A percentile compares a stretch with the other conserved stretches of the same genome.
Conservation (phyloP, 192 early-diverging fungal species). For the Backusella luteola region DNA sequence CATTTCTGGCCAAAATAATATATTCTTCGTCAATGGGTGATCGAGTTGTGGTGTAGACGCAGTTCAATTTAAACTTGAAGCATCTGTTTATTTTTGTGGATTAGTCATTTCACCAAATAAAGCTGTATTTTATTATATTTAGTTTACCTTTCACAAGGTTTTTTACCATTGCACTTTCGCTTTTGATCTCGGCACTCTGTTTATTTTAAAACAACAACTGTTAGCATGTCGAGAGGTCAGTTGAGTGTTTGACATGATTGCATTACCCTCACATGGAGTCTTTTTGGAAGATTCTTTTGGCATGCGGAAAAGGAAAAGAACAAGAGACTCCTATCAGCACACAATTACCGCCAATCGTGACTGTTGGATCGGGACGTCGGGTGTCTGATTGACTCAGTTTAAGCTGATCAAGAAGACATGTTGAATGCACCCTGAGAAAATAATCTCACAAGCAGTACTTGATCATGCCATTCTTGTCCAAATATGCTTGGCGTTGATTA, state of each 20-base stretch:
- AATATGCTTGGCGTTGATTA: background rate
- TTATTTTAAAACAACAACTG: background rate
- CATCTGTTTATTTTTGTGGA: background rate
- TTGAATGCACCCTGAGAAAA: background rate
- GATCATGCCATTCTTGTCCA: background rate
- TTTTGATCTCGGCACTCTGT: constrained; percentile 20
- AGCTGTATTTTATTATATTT: background rate
- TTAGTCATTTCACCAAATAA: background rate
- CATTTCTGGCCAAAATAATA: background rate
- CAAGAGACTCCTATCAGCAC: background rate
- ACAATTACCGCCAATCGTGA: background rate
- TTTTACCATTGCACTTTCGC: constrained; percentile 3
- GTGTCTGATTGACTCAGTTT: background rate
- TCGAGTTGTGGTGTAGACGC: constrained; percentile 7
- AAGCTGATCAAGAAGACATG: background rate
- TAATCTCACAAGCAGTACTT: background rate
- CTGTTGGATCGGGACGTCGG: background rate
- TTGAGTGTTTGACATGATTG: background rate
- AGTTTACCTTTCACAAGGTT: constrained; percentile 11
- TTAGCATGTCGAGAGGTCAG: background rate
- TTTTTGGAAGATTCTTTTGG: background rate
- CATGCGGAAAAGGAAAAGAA: background rate
- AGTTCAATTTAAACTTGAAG: background rate
- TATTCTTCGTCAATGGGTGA: constrained; percentile 14
- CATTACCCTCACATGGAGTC: constrained; percentile 3